Conservation (phyloP, 345 rosid species). For the Garcia nutans region DNA sequence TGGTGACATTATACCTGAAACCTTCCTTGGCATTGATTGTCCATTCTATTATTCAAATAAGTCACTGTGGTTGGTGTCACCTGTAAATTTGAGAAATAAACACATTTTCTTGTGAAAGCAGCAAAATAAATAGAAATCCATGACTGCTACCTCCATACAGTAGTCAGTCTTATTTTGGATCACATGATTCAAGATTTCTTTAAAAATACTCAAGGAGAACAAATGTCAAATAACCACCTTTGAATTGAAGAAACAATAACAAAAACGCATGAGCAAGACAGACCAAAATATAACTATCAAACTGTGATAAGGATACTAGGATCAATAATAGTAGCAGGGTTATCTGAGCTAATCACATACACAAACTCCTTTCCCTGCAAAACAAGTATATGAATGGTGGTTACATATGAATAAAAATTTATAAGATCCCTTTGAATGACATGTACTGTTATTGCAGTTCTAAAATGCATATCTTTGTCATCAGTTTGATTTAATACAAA, state of each 20-base stretch:
- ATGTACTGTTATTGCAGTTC: neutral
- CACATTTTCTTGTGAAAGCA: neutral
- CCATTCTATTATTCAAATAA: slow-evolving; percentile 15
- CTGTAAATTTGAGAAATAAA: slow-evolving; percentile 28
- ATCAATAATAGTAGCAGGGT: slow-evolving; percentile 39
- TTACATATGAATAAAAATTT: neutral
- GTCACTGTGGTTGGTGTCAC: slow-evolving; percentile 33
- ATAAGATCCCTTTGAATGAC: neutral
- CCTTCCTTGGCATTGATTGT: slow-evolving; percentile 25
- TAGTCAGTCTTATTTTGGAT: slow-evolving; percentile 44
- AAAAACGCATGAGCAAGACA: neutral
- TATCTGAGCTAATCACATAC: slow-evolving; percentile 42
- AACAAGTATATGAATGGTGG: slow-evolving; percentile 13
- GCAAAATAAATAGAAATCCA: slow-evolving; percentile 12
- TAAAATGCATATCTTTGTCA: neutral
- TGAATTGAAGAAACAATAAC: neutral
- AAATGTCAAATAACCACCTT: neutral
- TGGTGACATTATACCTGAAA: slow-evolving; percentile 38
- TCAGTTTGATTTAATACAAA: neutral
- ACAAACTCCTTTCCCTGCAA: slow-evolving; percentile 64
- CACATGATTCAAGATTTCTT: slow-evolving; percentile 60
- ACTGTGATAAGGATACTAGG: slow-evolving; percentile 50
- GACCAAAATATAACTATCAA: neutral
- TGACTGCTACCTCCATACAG: slow-evolving; percentile 55
- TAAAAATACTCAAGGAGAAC: slow-evolving; percentile 37